Percentiles rank a stretch among this genome's conserved stretches.
phyloP scores from a whole-genome alignment of 2,329 filamentous ascomycete species.

The Fusarium lateritium region DNA sequence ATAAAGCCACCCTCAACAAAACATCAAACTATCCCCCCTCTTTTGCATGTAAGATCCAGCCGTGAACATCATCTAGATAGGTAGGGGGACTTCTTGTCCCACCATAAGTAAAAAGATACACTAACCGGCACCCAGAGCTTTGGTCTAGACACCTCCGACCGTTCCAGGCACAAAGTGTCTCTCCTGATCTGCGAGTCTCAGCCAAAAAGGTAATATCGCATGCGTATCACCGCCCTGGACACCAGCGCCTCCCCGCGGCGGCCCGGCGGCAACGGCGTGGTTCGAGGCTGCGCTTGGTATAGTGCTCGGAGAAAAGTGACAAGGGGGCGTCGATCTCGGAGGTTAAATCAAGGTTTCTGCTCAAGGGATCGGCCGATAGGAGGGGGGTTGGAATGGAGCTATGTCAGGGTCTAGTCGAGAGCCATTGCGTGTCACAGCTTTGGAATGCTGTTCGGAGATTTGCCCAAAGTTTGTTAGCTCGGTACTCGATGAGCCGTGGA shows the following conservation, averaged over 20 bases:
- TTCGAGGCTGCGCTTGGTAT: slow-evolving; percentile 7
- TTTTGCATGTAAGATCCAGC: no score
- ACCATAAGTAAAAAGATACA: no score
- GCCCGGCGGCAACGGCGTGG: slow-evolving; percentile 33
- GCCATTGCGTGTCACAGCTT: neutral
- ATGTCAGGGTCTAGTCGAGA: slow-evolving; percentile 8
- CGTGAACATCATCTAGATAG: no score
- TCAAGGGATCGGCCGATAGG: no score
- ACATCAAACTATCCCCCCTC: no score
- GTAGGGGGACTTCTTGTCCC: no score
- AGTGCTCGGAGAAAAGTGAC: slow-evolving; percentile 11
- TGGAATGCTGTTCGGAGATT: slow-evolving; percentile 25
- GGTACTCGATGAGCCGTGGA: neutral
- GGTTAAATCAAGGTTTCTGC: neutral
- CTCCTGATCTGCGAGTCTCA: neutral
- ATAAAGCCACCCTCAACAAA: no score
- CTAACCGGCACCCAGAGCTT: no score
- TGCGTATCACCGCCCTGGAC: neutral
- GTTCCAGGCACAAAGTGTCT: neutral
- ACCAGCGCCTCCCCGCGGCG: slow-evolving; percentile 2
- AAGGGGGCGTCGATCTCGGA: neutral
- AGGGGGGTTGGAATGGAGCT: slow-evolving; percentile 10
- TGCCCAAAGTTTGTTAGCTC: slow-evolving; percentile 11
- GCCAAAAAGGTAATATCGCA: slow-evolving; percentile 5
- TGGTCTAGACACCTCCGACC: neutral